phyloP scores from a whole-genome alignment of 2,329 filamentous ascomycete species.

The Aspergillus intermedius region DNA sequence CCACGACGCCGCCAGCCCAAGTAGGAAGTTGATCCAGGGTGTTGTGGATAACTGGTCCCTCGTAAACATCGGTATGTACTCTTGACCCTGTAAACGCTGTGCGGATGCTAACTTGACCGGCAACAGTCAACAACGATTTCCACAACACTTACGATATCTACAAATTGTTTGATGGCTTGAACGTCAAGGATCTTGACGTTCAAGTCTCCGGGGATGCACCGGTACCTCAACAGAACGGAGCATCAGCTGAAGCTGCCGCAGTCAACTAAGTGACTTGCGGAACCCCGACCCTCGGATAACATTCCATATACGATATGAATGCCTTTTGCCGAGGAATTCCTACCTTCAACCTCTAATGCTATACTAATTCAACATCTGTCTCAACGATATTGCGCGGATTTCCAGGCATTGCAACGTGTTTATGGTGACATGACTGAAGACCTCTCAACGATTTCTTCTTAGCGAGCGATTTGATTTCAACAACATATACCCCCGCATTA shows the following conservation, averaged over 20 bases:
- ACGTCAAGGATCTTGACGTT: conserved; percentile 31
- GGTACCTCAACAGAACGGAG: conserved; percentile 12
- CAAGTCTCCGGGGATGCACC: conserved; percentile 18
- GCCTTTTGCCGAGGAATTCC: conserved; percentile 2
- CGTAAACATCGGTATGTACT: conserved; percentile 77
- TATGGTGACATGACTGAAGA: conserved; percentile 36
- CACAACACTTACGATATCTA: conserved; percentile 77
- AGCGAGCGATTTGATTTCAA: conserved; percentile 31
- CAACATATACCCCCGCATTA: conserved; percentile 31
- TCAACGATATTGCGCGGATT: conserved; percentile 28
- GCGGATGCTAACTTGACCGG: conserved; percentile 15
- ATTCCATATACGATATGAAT: conserved; percentile 2
- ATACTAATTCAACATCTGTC: conserved; percentile 33
- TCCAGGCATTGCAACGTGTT: conserved; percentile 19
- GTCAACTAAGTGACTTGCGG: conserved; percentile 18
- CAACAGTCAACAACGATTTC: conserved; percentile 94
- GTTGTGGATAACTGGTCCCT: conserved; percentile 90
- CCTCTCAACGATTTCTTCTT: conserved; percentile 37
- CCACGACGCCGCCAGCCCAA: conserved; percentile 68
- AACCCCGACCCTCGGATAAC: conserved; percentile 7
- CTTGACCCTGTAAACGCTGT: conserved; percentile 1
- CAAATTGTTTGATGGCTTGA: conserved; percentile 71
- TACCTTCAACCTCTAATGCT: conserved; percentile 11
- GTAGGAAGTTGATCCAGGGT: conserved; percentile 69
- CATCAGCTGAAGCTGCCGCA: conserved; percentile 6